These are phyloP conservation scores for Phaeosphaeria sp. DNA, from an alignment of 2,329 filamentous ascomycete species.

Conservation along the genomic window DNA sequence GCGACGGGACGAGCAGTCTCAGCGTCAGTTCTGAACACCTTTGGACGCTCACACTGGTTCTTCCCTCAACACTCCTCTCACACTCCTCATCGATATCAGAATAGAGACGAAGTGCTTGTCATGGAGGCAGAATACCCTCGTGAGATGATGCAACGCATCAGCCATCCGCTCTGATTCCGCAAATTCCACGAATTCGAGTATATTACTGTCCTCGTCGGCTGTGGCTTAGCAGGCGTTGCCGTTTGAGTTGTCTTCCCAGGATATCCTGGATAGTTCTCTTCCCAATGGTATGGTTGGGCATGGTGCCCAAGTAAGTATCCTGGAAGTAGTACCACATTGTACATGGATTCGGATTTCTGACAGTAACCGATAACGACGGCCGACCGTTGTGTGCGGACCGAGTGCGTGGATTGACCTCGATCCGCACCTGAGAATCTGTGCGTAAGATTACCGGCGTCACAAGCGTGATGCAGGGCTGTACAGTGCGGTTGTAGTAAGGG, in stretches of 20 bases:
- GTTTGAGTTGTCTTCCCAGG: not conserved
- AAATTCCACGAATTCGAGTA: not conserved
- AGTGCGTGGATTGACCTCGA: conserved; percentile 13
- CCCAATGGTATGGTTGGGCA: not conserved
- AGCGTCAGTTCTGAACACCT: not conserved
- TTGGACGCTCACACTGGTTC: not conserved
- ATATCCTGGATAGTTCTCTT: not conserved
- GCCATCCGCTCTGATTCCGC: not conserved
- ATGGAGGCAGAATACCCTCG: not conserved
- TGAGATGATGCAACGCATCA: not conserved
- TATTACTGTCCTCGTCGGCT: not conserved
- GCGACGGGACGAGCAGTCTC: not conserved
- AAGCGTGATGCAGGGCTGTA: conserved; percentile 18
- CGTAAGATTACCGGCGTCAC: conserved; percentile 20
- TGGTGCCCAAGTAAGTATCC: not conserved
- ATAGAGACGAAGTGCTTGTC: not conserved
- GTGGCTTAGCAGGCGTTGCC: not conserved
- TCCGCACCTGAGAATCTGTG: conserved; percentile 19
- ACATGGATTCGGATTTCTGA: not conserved
- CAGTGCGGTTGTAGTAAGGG: not conserved
- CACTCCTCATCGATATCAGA: not conserved
- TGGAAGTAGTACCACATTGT: not conserved
- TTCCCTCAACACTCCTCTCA: not conserved
- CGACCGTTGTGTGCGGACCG: conserved; percentile 11
- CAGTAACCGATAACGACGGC: conserved; percentile 7